A percentile compares a stretch with the other conserved stretches of the same genome.
Evolutionary conservation across 345 rosid species (phyloP).

Genomic region (Populus simonii): DNA sequence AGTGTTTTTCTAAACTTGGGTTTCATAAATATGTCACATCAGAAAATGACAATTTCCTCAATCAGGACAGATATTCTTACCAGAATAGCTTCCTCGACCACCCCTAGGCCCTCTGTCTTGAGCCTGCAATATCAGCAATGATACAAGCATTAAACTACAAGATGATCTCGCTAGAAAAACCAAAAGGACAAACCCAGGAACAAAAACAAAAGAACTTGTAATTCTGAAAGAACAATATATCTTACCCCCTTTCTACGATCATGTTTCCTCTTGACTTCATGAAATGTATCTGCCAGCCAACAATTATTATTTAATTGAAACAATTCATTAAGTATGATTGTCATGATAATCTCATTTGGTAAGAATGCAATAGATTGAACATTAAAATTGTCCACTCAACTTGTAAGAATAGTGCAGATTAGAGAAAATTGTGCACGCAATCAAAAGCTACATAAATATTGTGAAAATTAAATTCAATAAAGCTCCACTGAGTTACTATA

Average conservation of each 20-base stretch:
- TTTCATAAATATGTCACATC: not conserved
- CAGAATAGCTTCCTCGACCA: slow-evolving; percentile 49
- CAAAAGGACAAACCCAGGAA: not conserved
- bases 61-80: slow-evolving; percentile 43
- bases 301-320: not conserved
- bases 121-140: slow-evolving; percentile 39
- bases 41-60: not conserved
- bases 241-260: slow-evolving; percentile 71
- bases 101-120: slow-evolving; percentile 44
- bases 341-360: not conserved
- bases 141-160: slow-evolving; percentile 4
- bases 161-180: not conserved
- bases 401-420: not conserved
- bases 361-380: not conserved
- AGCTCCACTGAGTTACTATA: not conserved
- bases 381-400: not conserved
- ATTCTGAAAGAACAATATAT: slow-evolving; percentile 2
- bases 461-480: not conserved
- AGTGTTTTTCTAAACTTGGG: not conserved
- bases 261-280: slow-evolving; percentile 71
- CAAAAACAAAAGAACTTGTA: not conserved
- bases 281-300: slow-evolving; percentile 75
- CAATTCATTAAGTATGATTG: not conserved
- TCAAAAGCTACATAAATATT: not conserved
- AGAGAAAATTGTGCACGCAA: not conserved